Evolutionary conservation across 345 rosid genomes (phyloP).

Genomic region (Cardamine chenopodiifolia): DNA sequence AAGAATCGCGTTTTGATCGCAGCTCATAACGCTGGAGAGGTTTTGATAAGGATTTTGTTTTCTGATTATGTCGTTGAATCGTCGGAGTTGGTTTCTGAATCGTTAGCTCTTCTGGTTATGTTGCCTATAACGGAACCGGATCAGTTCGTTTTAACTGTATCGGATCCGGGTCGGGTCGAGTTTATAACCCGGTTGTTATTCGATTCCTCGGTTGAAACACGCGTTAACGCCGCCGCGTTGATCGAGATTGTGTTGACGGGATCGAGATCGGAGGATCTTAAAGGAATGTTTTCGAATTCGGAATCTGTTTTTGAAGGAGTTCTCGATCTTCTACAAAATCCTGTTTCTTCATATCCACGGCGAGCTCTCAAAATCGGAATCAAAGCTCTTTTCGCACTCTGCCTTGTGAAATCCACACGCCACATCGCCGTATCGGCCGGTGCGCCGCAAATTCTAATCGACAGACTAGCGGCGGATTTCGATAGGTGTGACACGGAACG

Average conservation of each 20-base stretch:
- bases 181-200: constrained; percentile 57
- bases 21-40: constrained; percentile 52
- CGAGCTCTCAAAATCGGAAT: constrained; percentile 69
- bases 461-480: constrained; percentile 65
- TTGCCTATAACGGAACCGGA: constrained; percentile 65
- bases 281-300: constrained; percentile 48
- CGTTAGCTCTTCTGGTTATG: constrained; percentile 66
- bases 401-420: constrained; percentile 69
- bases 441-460: constrained; percentile 62
- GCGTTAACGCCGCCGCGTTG: constrained; percentile 76
- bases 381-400: constrained; percentile 72
- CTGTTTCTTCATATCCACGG: constrained; percentile 53
- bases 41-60: constrained; percentile 52
- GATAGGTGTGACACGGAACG: constrained; percentile 85
- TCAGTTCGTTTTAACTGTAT: constrained; percentile 50
- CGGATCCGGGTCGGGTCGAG: constrained; percentile 50
- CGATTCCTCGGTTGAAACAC: constrained; percentile 61
- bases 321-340: constrained; percentile 51
- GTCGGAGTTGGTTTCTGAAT: constrained; percentile 58
- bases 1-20: constrained; percentile 72
- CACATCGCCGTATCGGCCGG: constrained; percentile 74
- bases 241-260: constrained; percentile 72
- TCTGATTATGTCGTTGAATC: constrained; percentile 27
- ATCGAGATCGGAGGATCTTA: constrained; percentile 61
- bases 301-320: constrained; percentile 74